These are phyloP conservation scores for Pezicula rhizophila DNA, from an alignment of 2,329 filamentous ascomycete species.

Conservation along the genomic window DNA sequence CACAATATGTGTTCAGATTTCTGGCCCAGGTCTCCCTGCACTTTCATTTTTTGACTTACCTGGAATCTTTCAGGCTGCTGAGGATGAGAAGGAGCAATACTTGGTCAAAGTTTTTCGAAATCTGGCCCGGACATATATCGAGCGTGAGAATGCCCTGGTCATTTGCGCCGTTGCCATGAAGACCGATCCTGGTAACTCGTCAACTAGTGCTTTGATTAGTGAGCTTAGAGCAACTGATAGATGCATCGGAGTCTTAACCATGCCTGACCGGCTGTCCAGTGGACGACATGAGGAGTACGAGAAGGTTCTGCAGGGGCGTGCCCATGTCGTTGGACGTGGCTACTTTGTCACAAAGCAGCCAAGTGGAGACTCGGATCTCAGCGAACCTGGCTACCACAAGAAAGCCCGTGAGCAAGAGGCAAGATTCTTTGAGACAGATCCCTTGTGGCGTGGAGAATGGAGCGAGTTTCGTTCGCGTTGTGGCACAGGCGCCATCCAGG, in stretches of 20 bases:
- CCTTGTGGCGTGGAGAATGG: slow-evolving; percentile 41
- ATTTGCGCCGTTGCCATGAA: slow-evolving; percentile 75
- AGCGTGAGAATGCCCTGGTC: slow-evolving; percentile 64
- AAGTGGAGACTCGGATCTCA: too few relatives aligned
- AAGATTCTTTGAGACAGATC: slow-evolving; percentile 38
- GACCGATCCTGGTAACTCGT: slow-evolving; percentile 69
- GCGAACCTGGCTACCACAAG: slow-evolving; percentile 28
- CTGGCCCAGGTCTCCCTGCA: slow-evolving; percentile 63
- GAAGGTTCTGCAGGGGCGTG: slow-evolving; percentile 53
- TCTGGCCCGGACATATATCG: slow-evolving; percentile 64
- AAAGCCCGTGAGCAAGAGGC: slow-evolving; percentile 43
- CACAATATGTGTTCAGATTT: slow-evolving; percentile 69
- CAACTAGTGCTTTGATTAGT: slow-evolving; percentile 59
- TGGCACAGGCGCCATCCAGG: slow-evolving; percentile 45
- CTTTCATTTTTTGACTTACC: slow-evolving; percentile 82
- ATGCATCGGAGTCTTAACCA: slow-evolving; percentile 75
- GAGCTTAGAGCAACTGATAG: slow-evolving; percentile 48
- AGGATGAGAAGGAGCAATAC: slow-evolving; percentile 55
- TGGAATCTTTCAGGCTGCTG: slow-evolving; percentile 68
- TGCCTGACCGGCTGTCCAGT: slow-evolving; percentile 65
- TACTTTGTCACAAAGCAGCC: slow-evolving; percentile 53
- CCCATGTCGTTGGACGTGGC: slow-evolving; percentile 60
- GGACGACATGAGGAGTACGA: slow-evolving; percentile 52
- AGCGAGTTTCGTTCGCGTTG: slow-evolving; percentile 36
- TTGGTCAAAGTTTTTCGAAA: slow-evolving; percentile 68